phyloP scores from a whole-genome alignment of 2,329 filamentous ascomycete genomes.

The Pseudopithomyces chartarum region DNA sequence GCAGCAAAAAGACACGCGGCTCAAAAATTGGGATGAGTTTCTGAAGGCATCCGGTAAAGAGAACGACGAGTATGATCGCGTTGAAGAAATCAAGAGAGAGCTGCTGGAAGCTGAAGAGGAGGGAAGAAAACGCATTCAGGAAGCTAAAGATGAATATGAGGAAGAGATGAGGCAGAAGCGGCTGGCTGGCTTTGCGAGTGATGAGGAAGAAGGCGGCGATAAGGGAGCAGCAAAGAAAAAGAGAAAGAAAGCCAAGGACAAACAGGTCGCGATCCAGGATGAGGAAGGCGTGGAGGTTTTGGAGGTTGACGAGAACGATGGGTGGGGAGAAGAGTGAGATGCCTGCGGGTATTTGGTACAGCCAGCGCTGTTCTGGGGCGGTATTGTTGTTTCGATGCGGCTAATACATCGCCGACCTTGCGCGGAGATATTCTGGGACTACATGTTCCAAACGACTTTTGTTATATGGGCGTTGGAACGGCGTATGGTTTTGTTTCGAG shows the following conservation, averaged over 20 bases:
- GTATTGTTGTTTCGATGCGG: background rate
- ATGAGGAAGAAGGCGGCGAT: conserved; percentile 23
- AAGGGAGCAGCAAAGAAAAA: conserved; percentile 36
- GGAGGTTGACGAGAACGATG: conserved; percentile 29
- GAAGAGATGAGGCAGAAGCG: conserved; percentile 42
- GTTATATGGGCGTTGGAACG: too few relatives aligned
- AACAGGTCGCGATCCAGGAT: conserved; percentile 32
- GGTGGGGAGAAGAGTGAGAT: conserved; percentile 9
- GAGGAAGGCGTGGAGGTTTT: conserved; percentile 37
- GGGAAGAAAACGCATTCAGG: conserved; percentile 41
- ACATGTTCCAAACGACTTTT: too few relatives aligned
- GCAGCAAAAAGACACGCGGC: conserved; percentile 44
- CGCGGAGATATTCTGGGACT: too few relatives aligned
- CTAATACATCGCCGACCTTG: too few relatives aligned
- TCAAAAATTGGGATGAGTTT: conserved; percentile 28
- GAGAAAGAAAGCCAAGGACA: conserved; percentile 32
- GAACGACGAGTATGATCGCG: conserved; percentile 44
- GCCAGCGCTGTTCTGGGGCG: background rate
- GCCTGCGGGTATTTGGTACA: background rate
- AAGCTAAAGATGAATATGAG: conserved; percentile 29
- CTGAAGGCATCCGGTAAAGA: conserved; percentile 37
- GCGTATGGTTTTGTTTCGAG: background rate
- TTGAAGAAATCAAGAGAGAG: conserved; percentile 39
- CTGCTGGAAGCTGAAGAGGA: conserved; percentile 41
- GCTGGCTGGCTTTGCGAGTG: conserved; percentile 20